Percentiles rank a stretch among this genome's conserved stretches.
These are phyloP conservation scores for Pseudozyma hubeiensis DNA, from an alignment of 1,284 basidiomycete genomes.

Conservation along the genomic window DNA sequence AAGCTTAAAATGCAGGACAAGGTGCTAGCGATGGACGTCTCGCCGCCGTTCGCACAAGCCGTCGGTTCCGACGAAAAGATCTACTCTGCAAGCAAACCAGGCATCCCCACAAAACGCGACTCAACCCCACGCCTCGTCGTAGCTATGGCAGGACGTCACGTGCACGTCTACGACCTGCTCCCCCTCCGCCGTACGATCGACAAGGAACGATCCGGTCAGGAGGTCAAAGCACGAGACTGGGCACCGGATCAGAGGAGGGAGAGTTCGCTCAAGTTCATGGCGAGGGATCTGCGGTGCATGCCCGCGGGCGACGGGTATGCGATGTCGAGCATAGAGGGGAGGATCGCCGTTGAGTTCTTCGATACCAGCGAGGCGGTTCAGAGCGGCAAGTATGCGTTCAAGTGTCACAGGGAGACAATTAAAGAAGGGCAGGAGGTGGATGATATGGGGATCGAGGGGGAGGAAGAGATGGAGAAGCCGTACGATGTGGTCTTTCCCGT, in stretches of 20 bases:
- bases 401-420: conserved; percentile 90
- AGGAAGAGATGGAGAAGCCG: conserved; percentile 72
- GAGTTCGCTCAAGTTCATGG: conserved; percentile 95
- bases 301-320: conserved; percentile 91
- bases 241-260: conserved; percentile 78
- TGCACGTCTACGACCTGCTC: conserved; percentile 56
- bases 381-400: conserved; percentile 93
- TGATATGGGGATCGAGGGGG: background rate
- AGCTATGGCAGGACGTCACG: conserved; percentile 55
- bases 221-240: conserved; percentile 35
- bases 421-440: conserved; percentile 1
- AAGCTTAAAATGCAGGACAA: conserved; percentile 58
- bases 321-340: conserved; percentile 90
- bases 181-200: conserved; percentile 45
- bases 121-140: conserved; percentile 57
- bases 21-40: conserved; percentile 63
- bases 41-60: conserved; percentile 26
- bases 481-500: conserved; percentile 99
- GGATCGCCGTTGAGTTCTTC: conserved; percentile 97
- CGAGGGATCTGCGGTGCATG: conserved; percentile 89
- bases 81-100: conserved; percentile 10
- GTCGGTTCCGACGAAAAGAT: background rate
- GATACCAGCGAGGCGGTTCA: conserved; percentile 81
- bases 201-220: conserved; percentile 10
- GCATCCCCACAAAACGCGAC: conserved; percentile 14